These are phyloP conservation scores for Leishmania turanica DNA, from an alignment of 208 protist species.

Conservation along the genomic window DNA sequence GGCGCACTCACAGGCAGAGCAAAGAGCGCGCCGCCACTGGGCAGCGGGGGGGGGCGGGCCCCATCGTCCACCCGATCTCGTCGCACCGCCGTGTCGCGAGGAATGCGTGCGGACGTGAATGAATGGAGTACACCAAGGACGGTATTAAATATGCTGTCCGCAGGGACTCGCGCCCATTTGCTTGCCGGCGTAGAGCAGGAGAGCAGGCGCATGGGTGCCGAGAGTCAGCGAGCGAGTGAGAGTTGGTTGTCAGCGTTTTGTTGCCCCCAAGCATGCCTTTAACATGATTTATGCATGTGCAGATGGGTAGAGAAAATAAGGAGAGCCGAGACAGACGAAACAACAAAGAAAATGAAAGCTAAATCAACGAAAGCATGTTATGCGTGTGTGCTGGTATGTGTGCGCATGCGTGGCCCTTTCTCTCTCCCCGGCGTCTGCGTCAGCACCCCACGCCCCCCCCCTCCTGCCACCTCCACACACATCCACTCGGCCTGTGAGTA, in stretches of 20 bases:
- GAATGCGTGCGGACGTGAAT: not conserved
- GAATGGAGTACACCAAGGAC: not conserved
- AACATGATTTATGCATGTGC: too few species aligned
- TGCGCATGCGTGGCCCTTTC: too few species aligned
- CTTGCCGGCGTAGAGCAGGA: not conserved
- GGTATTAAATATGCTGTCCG: not conserved
- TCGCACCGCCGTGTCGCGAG: not conserved
- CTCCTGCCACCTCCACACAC: too few species aligned
- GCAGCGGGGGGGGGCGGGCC: not conserved
- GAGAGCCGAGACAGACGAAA: too few species aligned
- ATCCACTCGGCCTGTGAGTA: too few species aligned
- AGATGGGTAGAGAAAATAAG: too few species aligned
- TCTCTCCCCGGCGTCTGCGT: too few species aligned
- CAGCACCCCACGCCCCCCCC: too few species aligned
- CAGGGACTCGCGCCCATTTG: not conserved
- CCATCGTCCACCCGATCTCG: not conserved
- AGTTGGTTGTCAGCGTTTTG: not conserved
- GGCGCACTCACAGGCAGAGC: not conserved
- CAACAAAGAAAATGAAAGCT: too few species aligned
- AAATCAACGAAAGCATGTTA: too few species aligned
- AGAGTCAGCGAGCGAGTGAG: not conserved
- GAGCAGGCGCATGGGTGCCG: too few species aligned
- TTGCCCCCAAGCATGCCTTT: not conserved
- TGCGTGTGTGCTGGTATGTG: too few species aligned
- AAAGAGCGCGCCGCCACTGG: not conserved